phyloP scores from a whole-genome alignment of 148 eudicot genomes.

The Fagopyrum esculentum region DNA sequence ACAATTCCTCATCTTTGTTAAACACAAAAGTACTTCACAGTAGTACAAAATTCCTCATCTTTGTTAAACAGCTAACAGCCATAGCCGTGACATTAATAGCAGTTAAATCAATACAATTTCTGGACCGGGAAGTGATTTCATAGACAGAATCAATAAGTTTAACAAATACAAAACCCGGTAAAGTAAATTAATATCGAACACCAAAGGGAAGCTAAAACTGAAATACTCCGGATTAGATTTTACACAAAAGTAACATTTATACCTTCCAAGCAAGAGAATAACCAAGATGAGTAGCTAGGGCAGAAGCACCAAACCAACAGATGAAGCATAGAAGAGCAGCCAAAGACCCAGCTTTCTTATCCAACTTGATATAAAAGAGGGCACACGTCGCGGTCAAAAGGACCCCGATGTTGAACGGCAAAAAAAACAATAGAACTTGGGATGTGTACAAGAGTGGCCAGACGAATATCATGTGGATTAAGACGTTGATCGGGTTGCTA shows the following conservation, averaged over 20 bases:
- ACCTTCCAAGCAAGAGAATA: constrained; percentile 70
- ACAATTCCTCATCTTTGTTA: neutral
- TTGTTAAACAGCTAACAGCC: no score
- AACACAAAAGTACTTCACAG: no score
- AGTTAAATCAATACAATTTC: no score
- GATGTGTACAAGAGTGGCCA: constrained; percentile 69
- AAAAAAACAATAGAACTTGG: constrained; percentile 36
- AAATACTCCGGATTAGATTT: neutral
- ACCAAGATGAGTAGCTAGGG: constrained; percentile 31
- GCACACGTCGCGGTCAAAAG: constrained; percentile 29
- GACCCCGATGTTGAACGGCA: constrained; percentile 39
- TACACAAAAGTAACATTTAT: neutral
- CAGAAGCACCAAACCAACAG: constrained; percentile 48
- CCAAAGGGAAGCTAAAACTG: neutral
- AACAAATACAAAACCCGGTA: neutral
- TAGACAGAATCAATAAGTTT: neutral
- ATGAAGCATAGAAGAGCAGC: constrained; percentile 47
- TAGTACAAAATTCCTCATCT: neutral
- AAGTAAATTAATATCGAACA: neutral
- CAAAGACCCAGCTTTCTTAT: constrained; percentile 52
- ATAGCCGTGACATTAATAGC: no score
- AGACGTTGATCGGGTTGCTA: constrained; percentile 59
- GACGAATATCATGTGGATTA: constrained; percentile 71
- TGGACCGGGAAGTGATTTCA: no score
- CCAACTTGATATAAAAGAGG: constrained; percentile 40